Conservation (phyloP, 495 filamentous ascomycete genomes). For the Annulohypoxylon moriforme region DNA sequence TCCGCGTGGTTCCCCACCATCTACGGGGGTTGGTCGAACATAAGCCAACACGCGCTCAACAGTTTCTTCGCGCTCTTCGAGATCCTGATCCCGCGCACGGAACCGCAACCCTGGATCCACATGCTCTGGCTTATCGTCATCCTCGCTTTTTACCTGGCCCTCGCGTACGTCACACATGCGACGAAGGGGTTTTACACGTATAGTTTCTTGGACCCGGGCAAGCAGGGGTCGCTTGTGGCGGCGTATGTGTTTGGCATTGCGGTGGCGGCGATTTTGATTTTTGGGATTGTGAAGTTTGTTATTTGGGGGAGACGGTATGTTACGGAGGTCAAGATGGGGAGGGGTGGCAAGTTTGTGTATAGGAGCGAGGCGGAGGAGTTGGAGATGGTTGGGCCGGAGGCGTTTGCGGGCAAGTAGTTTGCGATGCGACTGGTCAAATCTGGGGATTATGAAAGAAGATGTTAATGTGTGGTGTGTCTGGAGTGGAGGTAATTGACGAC, state of each 20-base stretch:
- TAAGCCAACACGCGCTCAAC: conserved; percentile 81
- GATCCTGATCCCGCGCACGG: conserved; percentile 71
- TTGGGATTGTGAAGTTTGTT: conserved; percentile 63
- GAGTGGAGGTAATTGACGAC: neutral
- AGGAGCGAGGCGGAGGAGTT: neutral
- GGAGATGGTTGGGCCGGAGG: conserved; percentile 7
- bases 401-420: neutral
- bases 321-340: conserved; percentile 64
- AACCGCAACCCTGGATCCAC: conserved; percentile 68
- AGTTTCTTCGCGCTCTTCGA: conserved; percentile 76
- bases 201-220: conserved; percentile 72
- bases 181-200: conserved; percentile 81
- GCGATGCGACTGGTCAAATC: neutral
- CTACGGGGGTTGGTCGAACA: conserved; percentile 74
- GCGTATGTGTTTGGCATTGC: conserved; percentile 73
- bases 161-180: conserved; percentile 78
- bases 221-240: conserved; percentile 56
- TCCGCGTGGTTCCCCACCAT: conserved; percentile 59
- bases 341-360: conserved; percentile 55
- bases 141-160: conserved; percentile 74
- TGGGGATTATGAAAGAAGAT: neutral
- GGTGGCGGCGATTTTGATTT: conserved; percentile 71
- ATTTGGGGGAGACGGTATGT: conserved; percentile 60
- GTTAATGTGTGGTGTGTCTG: neutral
- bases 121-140: conserved; percentile 68